Evolutionary conservation across 2,329 filamentous ascomycete genomes (phyloP), one percentile per base, ranked within the genome.

Genomic region (Colletotrichum truncatum): DNA sequence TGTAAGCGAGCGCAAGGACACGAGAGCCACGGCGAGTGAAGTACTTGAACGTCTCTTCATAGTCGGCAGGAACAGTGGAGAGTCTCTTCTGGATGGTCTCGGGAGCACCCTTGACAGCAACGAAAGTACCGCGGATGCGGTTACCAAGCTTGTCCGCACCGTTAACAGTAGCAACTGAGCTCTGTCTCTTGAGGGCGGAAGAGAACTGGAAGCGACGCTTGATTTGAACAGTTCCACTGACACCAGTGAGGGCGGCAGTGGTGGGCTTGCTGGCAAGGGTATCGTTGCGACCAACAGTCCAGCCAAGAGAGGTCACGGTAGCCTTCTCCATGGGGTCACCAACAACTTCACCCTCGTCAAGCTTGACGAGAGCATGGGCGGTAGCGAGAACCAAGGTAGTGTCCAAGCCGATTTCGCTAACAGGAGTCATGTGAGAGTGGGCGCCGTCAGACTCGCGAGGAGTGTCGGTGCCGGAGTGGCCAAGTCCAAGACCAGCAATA

Each of bases 311-410:
- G 51, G 86, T 84, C 26, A 99, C 83, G 2, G 96, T 98, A 45
- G 96, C 96, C 80, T 98, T 98, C 76, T 99, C 96, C 96, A 99
- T 99, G 2, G 96, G 96, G 74, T 99, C 96, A 73, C 96, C 96
- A 45, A 99, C 96, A 71, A 98, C 91, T 11, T 99, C 96, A 18
- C 96, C 96, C 76, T 99, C 96, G 70, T 99, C 96, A 14, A 99
- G 86, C 76, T 95, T 98, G 52, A 99, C 97, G 26, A 99, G 84
- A 41, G 96, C 96, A 76, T 99, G 96, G 3, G 96, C 96, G 11
- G 94, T 97, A 41, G 96, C 95, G 57, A 99, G 88, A 56, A 98
- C 96, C 61, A 99, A 84, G 8, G 94, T 97, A 0, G 96, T 98
- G 71, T 97, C 90, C 45, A 94, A 84, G 36, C 88, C 89, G 69